These are phyloP conservation scores for Cladophialophora chaetospira DNA, from an alignment of 2,329 filamentous ascomycete genomes.

Conservation along the genomic window DNA sequence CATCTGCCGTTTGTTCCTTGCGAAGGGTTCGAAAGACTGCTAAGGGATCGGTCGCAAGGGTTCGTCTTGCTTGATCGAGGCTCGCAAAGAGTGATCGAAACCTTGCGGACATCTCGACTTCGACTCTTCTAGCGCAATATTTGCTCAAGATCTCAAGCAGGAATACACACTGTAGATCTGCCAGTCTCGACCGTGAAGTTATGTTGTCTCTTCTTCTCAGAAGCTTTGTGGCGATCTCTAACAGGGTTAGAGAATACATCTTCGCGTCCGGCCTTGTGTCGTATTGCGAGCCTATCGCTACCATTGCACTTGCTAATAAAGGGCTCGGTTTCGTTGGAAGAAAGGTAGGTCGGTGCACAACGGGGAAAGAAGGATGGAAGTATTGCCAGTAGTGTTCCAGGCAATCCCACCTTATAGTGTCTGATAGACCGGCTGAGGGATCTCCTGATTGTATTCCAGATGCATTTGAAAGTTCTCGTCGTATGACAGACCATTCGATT, in stretches of 20 bases:
- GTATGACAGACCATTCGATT: constrained; percentile 41
- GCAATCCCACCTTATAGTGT: constrained; percentile 42
- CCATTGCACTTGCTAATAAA: constrained; percentile 39
- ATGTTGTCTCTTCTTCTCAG: constrained; percentile 37
- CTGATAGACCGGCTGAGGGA: constrained; percentile 41
- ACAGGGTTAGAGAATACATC: constrained; percentile 38
- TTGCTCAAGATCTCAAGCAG: constrained; percentile 40
- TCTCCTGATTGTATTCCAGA: constrained; percentile 38
- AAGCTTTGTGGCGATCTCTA: constrained; percentile 39
- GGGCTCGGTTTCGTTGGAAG: constrained; percentile 38
- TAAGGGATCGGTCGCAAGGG: constrained; percentile 36
- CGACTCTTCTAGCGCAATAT: constrained; percentile 37
- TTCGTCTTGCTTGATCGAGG: constrained; percentile 37
- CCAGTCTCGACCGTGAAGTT: constrained; percentile 38
- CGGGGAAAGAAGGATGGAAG: constrained; percentile 41
- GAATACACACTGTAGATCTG: constrained; percentile 42
- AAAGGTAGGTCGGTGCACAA: constrained; percentile 40
- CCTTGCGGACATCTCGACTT: constrained; percentile 39
- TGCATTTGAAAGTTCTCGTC: constrained; percentile 42
- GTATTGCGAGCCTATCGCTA: constrained; percentile 42
- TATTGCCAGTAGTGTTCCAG: constrained; percentile 41
- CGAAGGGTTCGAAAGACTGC: constrained; percentile 36
- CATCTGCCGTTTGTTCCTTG: constrained; percentile 32
- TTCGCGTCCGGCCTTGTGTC: constrained; percentile 39
- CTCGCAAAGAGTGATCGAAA: constrained; percentile 41